A percentile compares a stretch with the other conserved stretches of the same genome.
Conservation (phyloP, 495 filamentous ascomycete species). For the Podospora pseudopauciseta region DNA sequence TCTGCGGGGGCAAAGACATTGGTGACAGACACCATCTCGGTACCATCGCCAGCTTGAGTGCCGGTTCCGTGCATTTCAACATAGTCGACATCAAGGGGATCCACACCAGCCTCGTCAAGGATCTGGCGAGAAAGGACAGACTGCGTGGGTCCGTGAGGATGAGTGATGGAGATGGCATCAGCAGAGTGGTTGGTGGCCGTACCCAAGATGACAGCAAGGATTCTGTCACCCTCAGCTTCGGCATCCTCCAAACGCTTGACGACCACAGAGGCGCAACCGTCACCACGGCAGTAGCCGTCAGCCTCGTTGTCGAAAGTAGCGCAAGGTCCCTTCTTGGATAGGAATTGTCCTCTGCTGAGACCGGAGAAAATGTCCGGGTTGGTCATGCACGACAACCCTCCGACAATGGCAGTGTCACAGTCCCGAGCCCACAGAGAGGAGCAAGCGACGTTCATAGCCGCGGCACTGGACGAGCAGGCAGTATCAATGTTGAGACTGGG, state of each 20-base stretch:
- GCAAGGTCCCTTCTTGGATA: constrained; percentile 75
- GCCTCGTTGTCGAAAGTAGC: constrained; percentile 75
- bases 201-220: constrained; percentile 64
- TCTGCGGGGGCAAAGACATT: constrained; percentile 75
- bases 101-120: constrained; percentile 63
- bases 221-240: constrained; percentile 66
- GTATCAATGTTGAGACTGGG: constrained; percentile 86
- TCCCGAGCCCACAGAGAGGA: constrained; percentile 76
- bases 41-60: constrained; percentile 76
- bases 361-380: constrained; percentile 84
- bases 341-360: constrained; percentile 77
- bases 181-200: constrained; percentile 73
- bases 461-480: constrained; percentile 81
- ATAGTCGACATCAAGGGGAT: constrained; percentile 72
- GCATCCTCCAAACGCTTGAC: constrained; percentile 76
- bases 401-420: constrained; percentile 80
- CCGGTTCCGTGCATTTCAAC: constrained; percentile 91
- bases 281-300: constrained; percentile 75
- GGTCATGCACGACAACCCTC: constrained; percentile 74
- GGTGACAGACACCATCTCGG: constrained; percentile 74
- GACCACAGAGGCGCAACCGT: constrained; percentile 66
- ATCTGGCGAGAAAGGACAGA: constrained; percentile 65
- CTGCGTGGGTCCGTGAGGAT: constrained; percentile 72
- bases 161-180: constrained; percentile 75
- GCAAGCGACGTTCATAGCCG: constrained; percentile 81